These are phyloP conservation scores for Apiospora koreana DNA, from an alignment of 2,329 filamentous ascomycete genomes.

Conservation along the genomic window DNA sequence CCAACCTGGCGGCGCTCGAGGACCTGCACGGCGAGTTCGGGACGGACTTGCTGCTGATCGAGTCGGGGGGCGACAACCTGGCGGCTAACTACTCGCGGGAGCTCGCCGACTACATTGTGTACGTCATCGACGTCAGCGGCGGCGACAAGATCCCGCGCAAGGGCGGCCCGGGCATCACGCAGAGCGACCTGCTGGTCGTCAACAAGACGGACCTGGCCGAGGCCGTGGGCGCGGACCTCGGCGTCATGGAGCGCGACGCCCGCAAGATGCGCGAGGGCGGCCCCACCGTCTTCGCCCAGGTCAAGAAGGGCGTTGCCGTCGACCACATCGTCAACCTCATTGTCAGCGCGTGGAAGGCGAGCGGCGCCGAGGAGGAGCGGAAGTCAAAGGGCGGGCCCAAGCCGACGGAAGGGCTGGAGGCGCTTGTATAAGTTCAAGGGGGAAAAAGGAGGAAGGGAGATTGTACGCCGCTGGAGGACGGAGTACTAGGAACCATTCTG, in stretches of 20 bases:
- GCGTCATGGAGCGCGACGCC: constrained; percentile 92
- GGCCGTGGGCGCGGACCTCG: constrained; percentile 84
- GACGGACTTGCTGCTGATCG: constrained; percentile 87
- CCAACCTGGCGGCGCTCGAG: constrained; percentile 90
- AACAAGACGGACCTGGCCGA: constrained; percentile 97
- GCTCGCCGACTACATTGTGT: constrained; percentile 96
- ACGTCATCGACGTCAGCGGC: constrained; percentile 95
- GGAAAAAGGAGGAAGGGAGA: not conserved
- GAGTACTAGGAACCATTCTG: not conserved
- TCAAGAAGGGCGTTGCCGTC: constrained; percentile 88
- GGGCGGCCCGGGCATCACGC: constrained; percentile 94
- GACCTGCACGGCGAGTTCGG: constrained; percentile 79
- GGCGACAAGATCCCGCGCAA: constrained; percentile 97
- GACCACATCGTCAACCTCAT: constrained; percentile 87
- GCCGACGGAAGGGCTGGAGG: constrained; percentile 57
- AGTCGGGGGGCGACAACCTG: constrained; percentile 93
- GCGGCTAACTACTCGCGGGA: constrained; percentile 96
- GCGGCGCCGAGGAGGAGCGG: constrained; percentile 70
- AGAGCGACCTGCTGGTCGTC: constrained; percentile 88
- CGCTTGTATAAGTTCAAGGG: constrained; percentile 29
- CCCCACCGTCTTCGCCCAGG: constrained; percentile 92
- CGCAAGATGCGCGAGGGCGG: constrained; percentile 94
- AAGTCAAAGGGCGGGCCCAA: constrained; percentile 57
- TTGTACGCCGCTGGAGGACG: not conserved
- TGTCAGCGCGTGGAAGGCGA: constrained; percentile 87